Evolutionary conservation across 148 eudicot genomes (phyloP).

Genomic region (Fallopia convolvulus): DNA sequence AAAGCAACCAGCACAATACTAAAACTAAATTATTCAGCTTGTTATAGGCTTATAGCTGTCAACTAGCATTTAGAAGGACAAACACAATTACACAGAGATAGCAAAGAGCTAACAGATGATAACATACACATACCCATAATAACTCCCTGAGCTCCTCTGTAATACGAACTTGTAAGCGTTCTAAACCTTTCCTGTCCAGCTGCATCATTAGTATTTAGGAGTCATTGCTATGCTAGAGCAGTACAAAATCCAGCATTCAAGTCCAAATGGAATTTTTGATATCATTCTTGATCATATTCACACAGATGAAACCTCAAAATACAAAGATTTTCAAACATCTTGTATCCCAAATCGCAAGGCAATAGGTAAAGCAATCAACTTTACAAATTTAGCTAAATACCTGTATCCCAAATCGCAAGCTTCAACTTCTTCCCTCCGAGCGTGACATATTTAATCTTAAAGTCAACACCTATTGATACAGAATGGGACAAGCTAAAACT

Average conservation of each 20-base stretch:
- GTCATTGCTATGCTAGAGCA: background rate
- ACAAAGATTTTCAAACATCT: background rate
- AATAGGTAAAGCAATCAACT: background rate
- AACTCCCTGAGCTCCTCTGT: slow-evolving; percentile 15
- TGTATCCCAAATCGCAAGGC: background rate
- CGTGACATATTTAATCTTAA: slow-evolving; percentile 51
- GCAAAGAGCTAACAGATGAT: background rate
- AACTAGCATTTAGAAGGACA: background rate
- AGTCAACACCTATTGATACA: slow-evolving; percentile 46
- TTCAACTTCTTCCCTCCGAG: slow-evolving; percentile 59
- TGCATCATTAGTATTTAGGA: background rate
- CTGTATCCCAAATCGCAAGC: slow-evolving; percentile 80
- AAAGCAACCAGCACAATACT: background rate
- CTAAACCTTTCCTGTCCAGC: slow-evolving; percentile 16
- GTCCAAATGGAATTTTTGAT: background rate
- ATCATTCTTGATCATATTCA: background rate
- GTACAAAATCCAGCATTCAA: background rate
- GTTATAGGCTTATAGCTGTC: background rate
- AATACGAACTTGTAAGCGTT: slow-evolving; percentile 12
- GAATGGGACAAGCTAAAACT: background rate
- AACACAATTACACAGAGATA: background rate
- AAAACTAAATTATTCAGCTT: background rate
- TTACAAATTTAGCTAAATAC: slow-evolving; percentile 11
- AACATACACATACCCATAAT: slow-evolving; percentile 15
- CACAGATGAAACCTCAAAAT: background rate